Conservation (phyloP, 2,329 filamentous ascomycete species). For the Lachnellula occidentalis region DNA sequence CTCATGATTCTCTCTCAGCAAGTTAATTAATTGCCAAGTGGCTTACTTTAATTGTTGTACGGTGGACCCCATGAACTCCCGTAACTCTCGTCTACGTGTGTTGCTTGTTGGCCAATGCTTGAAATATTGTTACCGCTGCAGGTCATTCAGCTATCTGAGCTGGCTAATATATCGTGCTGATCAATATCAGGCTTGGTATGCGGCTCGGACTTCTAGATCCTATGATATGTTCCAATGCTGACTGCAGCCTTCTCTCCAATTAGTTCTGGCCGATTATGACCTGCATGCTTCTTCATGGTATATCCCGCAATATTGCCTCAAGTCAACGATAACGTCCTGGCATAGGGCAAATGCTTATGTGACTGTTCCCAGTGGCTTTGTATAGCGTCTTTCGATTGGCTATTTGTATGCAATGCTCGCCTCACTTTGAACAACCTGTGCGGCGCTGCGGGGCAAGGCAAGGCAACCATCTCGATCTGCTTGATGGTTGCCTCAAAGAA, state of each 20-base stretch:
- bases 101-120: background rate
- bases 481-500: background rate
- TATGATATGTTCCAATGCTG: background rate
- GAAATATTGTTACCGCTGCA: background rate
- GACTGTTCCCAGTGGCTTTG: background rate
- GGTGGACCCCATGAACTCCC: background rate
- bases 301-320: background rate
- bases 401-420: background rate
- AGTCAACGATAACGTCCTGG: background rate
- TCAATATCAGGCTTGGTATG: background rate
- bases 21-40: background rate
- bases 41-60: background rate
- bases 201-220: background rate
- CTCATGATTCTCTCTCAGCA: background rate
- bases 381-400: background rate
- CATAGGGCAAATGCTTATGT: background rate
- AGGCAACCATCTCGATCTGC: background rate
- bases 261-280: background rate
- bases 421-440: background rate
- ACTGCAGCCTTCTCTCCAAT: conserved; percentile 3
- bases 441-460: background rate
- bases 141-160: background rate
- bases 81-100: background rate
- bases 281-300: conserved; percentile 2
- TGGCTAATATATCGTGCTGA: background rate